These are phyloP conservation scores for Auricularia heimuer DNA, from an alignment of 768 basidiomycete genomes.

Conservation along the genomic window DNA sequence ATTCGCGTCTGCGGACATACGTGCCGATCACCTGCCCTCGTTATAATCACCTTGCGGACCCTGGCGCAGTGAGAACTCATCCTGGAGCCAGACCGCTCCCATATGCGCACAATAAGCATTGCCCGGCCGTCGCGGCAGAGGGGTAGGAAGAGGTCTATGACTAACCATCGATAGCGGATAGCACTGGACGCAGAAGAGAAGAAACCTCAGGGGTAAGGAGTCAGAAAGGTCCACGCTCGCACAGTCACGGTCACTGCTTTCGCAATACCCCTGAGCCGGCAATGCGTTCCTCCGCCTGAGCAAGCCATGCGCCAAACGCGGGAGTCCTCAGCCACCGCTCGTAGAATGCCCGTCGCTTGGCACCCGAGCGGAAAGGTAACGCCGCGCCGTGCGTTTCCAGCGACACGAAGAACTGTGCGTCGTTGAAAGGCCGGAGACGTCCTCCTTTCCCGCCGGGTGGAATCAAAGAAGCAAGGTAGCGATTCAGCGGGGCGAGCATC, in stretches of 20 bases:
- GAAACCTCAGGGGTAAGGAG: no score
- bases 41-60: not conserved
- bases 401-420: slow-evolving; percentile 58
- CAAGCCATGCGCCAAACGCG: slow-evolving; percentile 72
- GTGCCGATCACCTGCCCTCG: not conserved
- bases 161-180: not conserved
- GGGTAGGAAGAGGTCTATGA: no score
- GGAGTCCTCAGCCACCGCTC: slow-evolving; percentile 66
- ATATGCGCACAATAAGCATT: no score
- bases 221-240: no score
- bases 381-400: slow-evolving; percentile 60
- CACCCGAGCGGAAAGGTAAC: slow-evolving; percentile 62
- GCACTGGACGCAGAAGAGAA: no score
- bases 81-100: no score
- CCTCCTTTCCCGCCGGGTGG: slow-evolving; percentile 52
- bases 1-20: no score
- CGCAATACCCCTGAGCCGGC: not conserved
- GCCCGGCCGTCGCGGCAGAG: no score
- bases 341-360: slow-evolving; percentile 64
- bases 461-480: slow-evolving; percentile 84
- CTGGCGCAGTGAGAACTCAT: not conserved
- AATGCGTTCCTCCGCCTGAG: slow-evolving; percentile 48
- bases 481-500: slow-evolving; percentile 78
- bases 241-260: not conserved
- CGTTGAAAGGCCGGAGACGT: slow-evolving; percentile 60